Conservation (phyloP, 495 filamentous ascomycete genomes). For the Hyaloscypha bicolor region DNA sequence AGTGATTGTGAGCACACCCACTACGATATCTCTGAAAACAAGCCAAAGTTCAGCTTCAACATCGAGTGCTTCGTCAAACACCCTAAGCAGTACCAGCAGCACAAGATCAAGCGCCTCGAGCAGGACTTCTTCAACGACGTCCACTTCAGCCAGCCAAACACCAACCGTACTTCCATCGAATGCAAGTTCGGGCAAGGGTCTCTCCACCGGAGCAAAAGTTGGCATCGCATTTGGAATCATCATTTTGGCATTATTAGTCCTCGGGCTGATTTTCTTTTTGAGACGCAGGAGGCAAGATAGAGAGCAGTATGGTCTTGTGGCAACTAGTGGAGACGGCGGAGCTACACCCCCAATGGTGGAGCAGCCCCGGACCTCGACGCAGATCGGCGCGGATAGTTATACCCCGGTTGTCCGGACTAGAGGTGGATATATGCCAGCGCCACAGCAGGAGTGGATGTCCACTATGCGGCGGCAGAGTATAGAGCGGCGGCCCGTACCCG, state of each 20-base stretch:
- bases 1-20: slow-evolving; percentile 14
- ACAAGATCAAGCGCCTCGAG: background rate
- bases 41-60: background rate
- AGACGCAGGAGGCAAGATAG: background rate
- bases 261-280: background rate
- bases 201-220: background rate
- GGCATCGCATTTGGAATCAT: background rate
- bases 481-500: too few relatives aligned
- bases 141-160: background rate
- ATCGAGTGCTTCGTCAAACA: background rate
- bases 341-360: too few relatives aligned
- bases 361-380: background rate
- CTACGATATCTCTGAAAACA: slow-evolving; percentile 15
- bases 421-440: background rate
- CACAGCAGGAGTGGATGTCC: background rate
- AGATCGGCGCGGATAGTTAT: background rate
- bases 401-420: background rate
- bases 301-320: background rate
- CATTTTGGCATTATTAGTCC: background rate
- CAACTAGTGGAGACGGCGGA: background rate
- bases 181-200: background rate
- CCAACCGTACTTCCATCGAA: background rate
- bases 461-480: too few relatives aligned
- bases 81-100: background rate
- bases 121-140: background rate